phyloP scores from a whole-genome alignment of 371 early-diverging fungal species.

The Zancudomyces culisetae region DNA sequence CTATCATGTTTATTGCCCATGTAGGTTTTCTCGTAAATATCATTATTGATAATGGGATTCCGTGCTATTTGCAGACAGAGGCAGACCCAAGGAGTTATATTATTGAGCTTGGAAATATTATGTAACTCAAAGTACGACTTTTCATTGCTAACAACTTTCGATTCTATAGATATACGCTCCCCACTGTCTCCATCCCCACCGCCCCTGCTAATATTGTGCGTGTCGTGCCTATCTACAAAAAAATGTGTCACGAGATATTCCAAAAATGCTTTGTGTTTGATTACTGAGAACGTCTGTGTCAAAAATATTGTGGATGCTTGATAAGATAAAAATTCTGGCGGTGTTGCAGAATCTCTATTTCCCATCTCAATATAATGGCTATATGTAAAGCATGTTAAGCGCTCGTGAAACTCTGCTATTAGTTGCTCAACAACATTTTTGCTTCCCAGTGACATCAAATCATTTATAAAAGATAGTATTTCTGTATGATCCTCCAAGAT shows the following conservation, averaged over 20 bases:
- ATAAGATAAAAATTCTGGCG: constrained; percentile 10
- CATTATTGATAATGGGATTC: too few relatives aligned
- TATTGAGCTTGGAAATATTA: background rate
- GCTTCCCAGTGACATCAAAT: constrained; percentile 26
- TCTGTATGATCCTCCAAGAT: constrained; percentile 35
- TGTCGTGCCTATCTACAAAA: background rate
- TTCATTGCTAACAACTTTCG: background rate
- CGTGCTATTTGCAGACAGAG: constrained; percentile 9
- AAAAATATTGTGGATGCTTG: constrained; percentile 16
- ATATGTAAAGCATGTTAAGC: constrained; percentile 13
- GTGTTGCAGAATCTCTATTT: constrained; percentile 12
- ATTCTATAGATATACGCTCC: background rate
- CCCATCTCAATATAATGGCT: constrained; percentile 15
- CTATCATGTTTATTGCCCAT: too few relatives aligned
- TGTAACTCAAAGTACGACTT: background rate
- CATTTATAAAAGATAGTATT: constrained; percentile 33
- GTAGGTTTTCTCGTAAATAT: too few relatives aligned
- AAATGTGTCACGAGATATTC: constrained; percentile 5
- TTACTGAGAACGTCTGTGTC: constrained; percentile 19
- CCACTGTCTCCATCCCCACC: background rate
- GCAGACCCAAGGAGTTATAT: constrained; percentile 16
- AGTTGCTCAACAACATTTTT: constrained; percentile 25
- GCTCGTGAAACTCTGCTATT: constrained; percentile 12
- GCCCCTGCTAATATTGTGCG: background rate
- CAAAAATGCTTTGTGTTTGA: constrained; percentile 15